Percentiles rank a stretch among this genome's conserved stretches.
Conservation (phyloP, 1,284 basidiomycete species). For the Puccinia novopanici region DNA sequence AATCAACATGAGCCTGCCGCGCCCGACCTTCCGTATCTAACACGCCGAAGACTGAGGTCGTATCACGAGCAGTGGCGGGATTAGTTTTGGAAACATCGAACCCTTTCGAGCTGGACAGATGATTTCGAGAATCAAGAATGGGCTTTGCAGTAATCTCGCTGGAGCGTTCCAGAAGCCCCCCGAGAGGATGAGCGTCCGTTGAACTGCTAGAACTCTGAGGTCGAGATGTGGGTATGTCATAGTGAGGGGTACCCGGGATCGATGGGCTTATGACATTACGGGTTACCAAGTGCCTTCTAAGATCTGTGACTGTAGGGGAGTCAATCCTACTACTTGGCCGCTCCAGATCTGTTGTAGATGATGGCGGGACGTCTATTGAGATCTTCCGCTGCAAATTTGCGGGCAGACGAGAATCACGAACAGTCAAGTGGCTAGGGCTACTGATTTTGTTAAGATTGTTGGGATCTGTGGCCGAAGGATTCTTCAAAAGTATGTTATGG, state of each 20-base stretch:
- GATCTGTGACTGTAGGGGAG: conserved; percentile 45
- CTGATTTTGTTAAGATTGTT: conserved; percentile 26
- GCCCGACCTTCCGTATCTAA: conserved; percentile 39
- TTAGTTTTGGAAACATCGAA: conserved; percentile 50
- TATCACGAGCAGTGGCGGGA: conserved; percentile 48
- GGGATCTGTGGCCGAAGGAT: conserved; percentile 52
- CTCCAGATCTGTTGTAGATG: conserved; percentile 44
- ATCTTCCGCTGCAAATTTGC: conserved; percentile 31
- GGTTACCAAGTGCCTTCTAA: conserved; percentile 44
- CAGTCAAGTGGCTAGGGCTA: conserved; percentile 7
- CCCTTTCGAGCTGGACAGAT: conserved; percentile 43
- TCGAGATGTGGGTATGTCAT: conserved; percentile 25
- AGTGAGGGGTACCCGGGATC: conserved; percentile 18
- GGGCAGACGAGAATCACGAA: conserved; percentile 21
- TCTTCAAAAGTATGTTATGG: conserved; percentile 87
- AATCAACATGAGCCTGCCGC: conserved; percentile 2
- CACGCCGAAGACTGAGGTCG: conserved; percentile 39
- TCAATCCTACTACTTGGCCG: conserved; percentile 30
- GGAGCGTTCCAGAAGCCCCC: conserved; percentile 33
- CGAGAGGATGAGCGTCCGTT: conserved; percentile 5
- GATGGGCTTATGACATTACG: conserved; percentile 19
- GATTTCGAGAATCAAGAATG: conserved; percentile 39
- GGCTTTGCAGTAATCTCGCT: conserved; percentile 27
- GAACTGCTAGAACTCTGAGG: conserved; percentile 19
- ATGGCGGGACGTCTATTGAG: conserved; percentile 30